phyloP scores from a whole-genome alignment of 768 basidiomycete genomes.

The Melanogaster broomeanus region DNA sequence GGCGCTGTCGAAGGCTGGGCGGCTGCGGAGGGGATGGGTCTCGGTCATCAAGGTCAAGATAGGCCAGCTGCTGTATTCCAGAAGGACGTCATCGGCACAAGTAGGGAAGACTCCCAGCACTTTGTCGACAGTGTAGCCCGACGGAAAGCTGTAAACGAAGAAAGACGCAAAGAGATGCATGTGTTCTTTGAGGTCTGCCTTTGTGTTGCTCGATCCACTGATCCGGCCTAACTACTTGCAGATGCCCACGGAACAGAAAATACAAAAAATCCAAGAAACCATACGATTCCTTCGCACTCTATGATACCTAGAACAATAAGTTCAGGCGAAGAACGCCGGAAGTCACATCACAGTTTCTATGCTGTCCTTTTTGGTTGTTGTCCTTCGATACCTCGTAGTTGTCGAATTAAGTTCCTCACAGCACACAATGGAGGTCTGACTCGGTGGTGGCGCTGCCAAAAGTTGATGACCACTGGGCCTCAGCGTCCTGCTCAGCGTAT shows the following conservation, averaged over 20 bases:
- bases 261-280: slow-evolving; percentile 51
- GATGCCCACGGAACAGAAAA: slow-evolving; percentile 58
- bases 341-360: too few species aligned
- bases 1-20: slow-evolving; percentile 18
- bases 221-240: slow-evolving; percentile 21
- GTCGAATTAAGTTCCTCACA: too few species aligned
- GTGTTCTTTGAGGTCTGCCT: slow-evolving; percentile 48
- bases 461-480: too few species aligned
- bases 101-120: slow-evolving; percentile 20
- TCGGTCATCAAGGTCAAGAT: neutral
- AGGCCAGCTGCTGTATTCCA: neutral
- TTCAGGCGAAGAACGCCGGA: neutral
- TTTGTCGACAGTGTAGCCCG: slow-evolving; percentile 52
- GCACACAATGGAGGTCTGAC: too few species aligned
- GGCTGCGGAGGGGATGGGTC: neutral
- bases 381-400: too few species aligned
- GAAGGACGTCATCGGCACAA: neutral
- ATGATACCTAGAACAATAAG: slow-evolving; percentile 1
- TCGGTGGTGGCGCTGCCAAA: too few species aligned
- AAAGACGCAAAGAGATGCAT: slow-evolving; percentile 48
- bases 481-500: too few species aligned
- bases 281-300: slow-evolving; percentile 40
- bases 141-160: slow-evolving; percentile 38
- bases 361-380: too few species aligned
- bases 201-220: neutral